Conservation (phyloP, 306 rosid genomes). For the Hippophae gyantsensis region DNA sequence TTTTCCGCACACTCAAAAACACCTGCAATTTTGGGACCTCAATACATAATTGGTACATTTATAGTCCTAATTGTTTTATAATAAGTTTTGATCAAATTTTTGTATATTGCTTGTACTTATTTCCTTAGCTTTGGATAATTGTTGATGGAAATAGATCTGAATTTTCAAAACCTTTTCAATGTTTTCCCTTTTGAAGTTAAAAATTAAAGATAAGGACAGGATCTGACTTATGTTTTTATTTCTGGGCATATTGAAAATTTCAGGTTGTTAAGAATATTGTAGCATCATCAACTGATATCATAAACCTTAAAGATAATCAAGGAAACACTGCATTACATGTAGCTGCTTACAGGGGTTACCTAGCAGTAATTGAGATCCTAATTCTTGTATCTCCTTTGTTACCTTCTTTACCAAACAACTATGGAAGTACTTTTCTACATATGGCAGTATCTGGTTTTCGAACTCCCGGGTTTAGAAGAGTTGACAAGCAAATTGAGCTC, state of each 20-base stretch:
- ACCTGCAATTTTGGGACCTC: too few species aligned
- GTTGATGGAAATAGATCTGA: too few species aligned
- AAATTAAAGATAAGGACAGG: neutral
- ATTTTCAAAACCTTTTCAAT: too few species aligned
- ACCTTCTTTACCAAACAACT: slow-evolving; percentile 37
- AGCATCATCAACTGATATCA: slow-evolving; percentile 39
- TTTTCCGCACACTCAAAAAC: too few species aligned
- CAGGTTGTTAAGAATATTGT: slow-evolving; percentile 73
- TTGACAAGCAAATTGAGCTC: slow-evolving; percentile 67
- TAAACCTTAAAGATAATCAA: slow-evolving; percentile 50
- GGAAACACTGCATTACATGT: slow-evolving; percentile 78
- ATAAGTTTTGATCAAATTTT: too few species aligned
- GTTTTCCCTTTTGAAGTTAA: neutral
- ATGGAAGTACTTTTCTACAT: slow-evolving; percentile 84
- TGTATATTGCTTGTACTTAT: too few species aligned
- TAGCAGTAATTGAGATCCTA: slow-evolving; percentile 52
- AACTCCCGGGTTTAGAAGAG: slow-evolving; percentile 68
- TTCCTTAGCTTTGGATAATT: too few species aligned
- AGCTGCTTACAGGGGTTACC: slow-evolving; percentile 66
- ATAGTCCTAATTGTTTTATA: too few species aligned
- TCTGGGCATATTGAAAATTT: slow-evolving; percentile 14
- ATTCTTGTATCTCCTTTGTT: slow-evolving; percentile 42
- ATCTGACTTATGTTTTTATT: neutral
- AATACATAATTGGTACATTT: too few species aligned
- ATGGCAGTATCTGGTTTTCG: slow-evolving; percentile 81